Percentiles rank a stretch among this genome's conserved stretches.
Conservation (phyloP, 805 yeast species). For the Yarrowia sp. region DNA sequence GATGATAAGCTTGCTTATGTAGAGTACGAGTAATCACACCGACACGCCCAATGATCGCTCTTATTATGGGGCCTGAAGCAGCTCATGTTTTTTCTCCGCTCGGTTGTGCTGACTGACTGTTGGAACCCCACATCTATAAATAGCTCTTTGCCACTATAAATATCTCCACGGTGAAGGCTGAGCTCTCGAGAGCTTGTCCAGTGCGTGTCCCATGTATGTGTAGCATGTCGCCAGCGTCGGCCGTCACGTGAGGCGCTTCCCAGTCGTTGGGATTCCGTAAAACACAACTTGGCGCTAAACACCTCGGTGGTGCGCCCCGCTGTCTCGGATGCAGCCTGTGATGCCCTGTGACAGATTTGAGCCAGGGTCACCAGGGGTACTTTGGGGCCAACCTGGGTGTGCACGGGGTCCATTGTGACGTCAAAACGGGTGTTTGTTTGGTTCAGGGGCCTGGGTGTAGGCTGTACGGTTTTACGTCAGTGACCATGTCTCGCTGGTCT, state of each 20-base stretch:
- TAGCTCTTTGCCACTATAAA: slow-evolving; percentile 6
- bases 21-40: too few species aligned
- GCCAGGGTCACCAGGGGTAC: neutral
- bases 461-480: too few species aligned
- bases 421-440: too few species aligned
- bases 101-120: neutral
- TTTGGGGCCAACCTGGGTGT: neutral
- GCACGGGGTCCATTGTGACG: too few species aligned
- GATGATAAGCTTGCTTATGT: neutral
- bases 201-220: neutral
- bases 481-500: too few species aligned
- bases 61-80: neutral
- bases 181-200: neutral
- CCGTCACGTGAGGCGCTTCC: neutral
- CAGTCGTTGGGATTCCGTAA: neutral
- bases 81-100: too few species aligned
- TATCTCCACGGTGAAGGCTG: neutral
- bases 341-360: neutral
- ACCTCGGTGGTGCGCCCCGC: slow-evolving; percentile 2
- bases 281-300: neutral
- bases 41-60: too few species aligned
- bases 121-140: slow-evolving; percentile 23
- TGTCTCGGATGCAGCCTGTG: slow-evolving; percentile 18
- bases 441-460: too few species aligned
- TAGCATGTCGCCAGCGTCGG: neutral